phyloP scores from a whole-genome alignment of 805 yeast genomes.

The Candida quercuum region DNA sequence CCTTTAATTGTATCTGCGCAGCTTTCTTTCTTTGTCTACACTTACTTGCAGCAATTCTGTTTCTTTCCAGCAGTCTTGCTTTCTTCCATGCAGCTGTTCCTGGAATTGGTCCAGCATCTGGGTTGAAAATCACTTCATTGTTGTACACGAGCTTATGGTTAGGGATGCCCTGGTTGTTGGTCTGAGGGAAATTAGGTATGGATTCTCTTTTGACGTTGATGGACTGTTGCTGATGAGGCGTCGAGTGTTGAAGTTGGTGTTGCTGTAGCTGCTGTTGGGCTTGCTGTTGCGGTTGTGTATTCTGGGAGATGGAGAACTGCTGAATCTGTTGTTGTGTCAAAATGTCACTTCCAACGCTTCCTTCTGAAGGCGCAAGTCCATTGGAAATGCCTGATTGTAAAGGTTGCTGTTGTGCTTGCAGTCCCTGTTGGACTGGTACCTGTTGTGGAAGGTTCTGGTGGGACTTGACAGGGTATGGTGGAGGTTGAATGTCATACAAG shows the following conservation, averaged over 20 bases:
- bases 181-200: background rate
- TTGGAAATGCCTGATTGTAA: no score
- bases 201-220: background rate
- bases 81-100: conserved; percentile 70
- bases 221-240: conserved; percentile 7
- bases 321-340: background rate
- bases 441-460: conserved; percentile 1
- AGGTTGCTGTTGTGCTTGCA: conserved; percentile 2
- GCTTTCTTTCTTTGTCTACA: conserved; percentile 65
- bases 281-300: conserved; percentile 1
- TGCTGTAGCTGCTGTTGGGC: conserved; percentile 4
- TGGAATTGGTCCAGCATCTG: conserved; percentile 51
- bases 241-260: conserved; percentile 2
- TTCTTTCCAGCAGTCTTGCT: conserved; percentile 54
- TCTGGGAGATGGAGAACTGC: conserved; percentile 1
- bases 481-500: conserved; percentile 30
- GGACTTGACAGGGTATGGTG: conserved; percentile 19
- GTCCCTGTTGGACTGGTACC: no score
- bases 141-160: conserved; percentile 42
- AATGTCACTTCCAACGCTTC: no score
- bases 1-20: conserved; percentile 62
- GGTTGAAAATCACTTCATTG: conserved; percentile 44
- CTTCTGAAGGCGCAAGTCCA: no score
- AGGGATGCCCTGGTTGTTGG: conserved; percentile 26
- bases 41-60: conserved; percentile 63